A percentile compares a stretch with the other conserved stretches of the same genome.
phyloP scores from a whole-genome alignment of 768 basidiomycete species.

The Boletus vinaceobasis region DNA sequence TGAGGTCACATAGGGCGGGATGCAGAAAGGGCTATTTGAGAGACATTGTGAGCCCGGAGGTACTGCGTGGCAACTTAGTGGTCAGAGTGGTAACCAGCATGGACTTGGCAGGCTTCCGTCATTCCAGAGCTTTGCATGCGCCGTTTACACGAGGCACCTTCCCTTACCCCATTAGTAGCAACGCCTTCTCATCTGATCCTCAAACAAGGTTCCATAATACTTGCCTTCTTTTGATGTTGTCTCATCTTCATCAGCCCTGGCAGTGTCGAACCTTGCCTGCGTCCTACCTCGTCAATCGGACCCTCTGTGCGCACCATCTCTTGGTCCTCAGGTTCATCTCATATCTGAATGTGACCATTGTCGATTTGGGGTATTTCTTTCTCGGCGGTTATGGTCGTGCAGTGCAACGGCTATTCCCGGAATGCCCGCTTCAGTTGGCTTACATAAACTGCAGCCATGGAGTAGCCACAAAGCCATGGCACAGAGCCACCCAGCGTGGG shows the following conservation, averaged over 20 bases:
- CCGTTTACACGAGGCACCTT: slow-evolving; percentile 14
- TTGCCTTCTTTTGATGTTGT: slow-evolving; percentile 1
- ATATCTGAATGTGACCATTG: no score
- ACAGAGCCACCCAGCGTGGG: no score
- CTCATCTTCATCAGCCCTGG: slow-evolving; percentile 7
- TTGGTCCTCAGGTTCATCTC: no score
- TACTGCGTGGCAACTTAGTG: slow-evolving; percentile 9
- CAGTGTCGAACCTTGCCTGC: not conserved
- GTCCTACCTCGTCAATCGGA: not conserved
- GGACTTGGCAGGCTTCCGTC: slow-evolving; percentile 14
- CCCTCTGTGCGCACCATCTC: no score
- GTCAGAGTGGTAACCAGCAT: slow-evolving; percentile 5
- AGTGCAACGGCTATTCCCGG: no score
- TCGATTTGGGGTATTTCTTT: not conserved
- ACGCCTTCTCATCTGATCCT: slow-evolving; percentile 13
- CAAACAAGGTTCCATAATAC: slow-evolving; percentile 16
- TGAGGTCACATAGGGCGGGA: not conserved
- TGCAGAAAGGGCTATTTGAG: slow-evolving; percentile 16
- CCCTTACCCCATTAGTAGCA: slow-evolving; percentile 13
- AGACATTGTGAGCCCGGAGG: not conserved
- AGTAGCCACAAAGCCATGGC: not conserved
- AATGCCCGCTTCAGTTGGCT: not conserved
- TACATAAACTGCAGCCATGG: not conserved
- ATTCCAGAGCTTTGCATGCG: slow-evolving; percentile 25
- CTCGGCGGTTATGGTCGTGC: not conserved